Conservation (phyloP, 768 basidiomycete species). For the Peribolospora baueri region DNA sequence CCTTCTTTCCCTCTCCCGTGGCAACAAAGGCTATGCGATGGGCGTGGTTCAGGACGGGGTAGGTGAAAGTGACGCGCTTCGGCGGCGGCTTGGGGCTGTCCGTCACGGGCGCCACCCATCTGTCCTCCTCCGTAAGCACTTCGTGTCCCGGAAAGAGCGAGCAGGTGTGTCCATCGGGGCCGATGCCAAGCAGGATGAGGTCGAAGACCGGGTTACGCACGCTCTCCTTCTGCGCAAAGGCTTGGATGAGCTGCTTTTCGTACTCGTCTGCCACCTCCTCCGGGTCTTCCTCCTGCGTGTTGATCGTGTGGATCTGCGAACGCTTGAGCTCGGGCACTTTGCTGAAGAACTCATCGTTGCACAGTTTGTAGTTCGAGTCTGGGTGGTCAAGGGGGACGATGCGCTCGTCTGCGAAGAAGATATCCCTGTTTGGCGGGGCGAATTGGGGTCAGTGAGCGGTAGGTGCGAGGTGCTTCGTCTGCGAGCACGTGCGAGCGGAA, state of each 20-base stretch:
- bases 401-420: constrained; percentile 93
- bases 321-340: constrained; percentile 48
- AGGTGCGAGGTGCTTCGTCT: neutral
- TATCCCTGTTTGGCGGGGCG: constrained; percentile 38
- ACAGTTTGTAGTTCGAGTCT: constrained; percentile 75
- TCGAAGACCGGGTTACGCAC: constrained; percentile 96
- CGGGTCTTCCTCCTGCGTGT: constrained; percentile 23
- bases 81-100: constrained; percentile 87
- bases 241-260: constrained; percentile 44
- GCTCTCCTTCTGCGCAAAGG: constrained; percentile 77
- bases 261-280: constrained; percentile 25
- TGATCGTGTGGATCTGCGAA: constrained; percentile 61
- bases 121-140: constrained; percentile 57
- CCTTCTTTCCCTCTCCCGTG: constrained; percentile 54
- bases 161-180: constrained; percentile 94
- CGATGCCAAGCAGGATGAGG: constrained; percentile 86
- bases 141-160: constrained; percentile 87
- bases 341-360: constrained; percentile 45
- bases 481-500: neutral
- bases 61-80: constrained; percentile 73
- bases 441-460: neutral
- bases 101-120: constrained; percentile 82
- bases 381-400: constrained; percentile 73
- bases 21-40: constrained; percentile 72
- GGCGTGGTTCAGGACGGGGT: constrained; percentile 73